Base-by-base conservation (phyloP, 2,329 filamentous ascomycete species). In the Ophiostoma piceae region DNA sequence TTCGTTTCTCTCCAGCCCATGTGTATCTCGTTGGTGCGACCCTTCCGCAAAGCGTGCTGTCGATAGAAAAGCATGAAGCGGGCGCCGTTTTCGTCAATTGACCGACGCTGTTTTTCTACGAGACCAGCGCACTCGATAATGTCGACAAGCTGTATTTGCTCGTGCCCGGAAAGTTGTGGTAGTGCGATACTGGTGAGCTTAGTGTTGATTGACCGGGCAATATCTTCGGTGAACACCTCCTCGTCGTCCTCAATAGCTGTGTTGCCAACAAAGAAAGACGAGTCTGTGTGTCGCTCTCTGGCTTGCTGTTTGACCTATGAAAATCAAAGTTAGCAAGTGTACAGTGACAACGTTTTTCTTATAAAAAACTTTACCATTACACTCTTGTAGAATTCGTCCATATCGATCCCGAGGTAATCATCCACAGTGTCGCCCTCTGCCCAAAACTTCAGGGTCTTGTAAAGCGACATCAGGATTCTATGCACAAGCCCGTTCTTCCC, bases 51-150 rank as follows among this genome's bases (percentile, higher is more conserved):
- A 67, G 88, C 88, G 77, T 94, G 89, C 75, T 96, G 91, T 26
- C 92, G 86, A 80, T 94, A 95, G 79, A 95, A 95, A 14, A 97
- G 83, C 79, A 97, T 87, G 78, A 94, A 97, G 62, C 92, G 88
- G 9, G 91, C 90, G 3, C 91, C 94, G 75, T 97, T 96, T 75
- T 92, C 91, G 76, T 97, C 94, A 80, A 97, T 90, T 2, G 93
- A 96, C 6, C 92, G 87, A 22, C 92, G 87, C 76, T 97, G 92
- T 75, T 90, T 91, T 77, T 96, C 92, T 0, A 96, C 92, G 54
- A 91, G 87, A 3, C 91, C 90, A 64, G 90, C 87, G 72, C 93
- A 96, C 78, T 96, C 92, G 47, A 95, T 85, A 66, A 94, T 94
- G 75, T 95, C 90, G 19, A 90, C 90, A 1, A 96, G 82, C 74